phyloP scores from a whole-genome alignment of 164 flowering plant genomes.

The Liquidambar formosana region DNA sequence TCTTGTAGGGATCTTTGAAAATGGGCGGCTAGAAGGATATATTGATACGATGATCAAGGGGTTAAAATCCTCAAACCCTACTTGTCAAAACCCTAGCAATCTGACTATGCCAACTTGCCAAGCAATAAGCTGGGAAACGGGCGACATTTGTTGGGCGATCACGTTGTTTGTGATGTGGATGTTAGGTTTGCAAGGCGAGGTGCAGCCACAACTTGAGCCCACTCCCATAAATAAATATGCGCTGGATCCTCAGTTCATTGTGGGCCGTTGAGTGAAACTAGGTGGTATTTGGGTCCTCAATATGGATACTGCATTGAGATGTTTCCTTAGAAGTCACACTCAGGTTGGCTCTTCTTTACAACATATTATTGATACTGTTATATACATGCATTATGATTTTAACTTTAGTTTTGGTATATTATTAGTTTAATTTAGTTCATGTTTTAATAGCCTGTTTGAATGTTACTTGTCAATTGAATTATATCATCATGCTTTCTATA shows the following conservation, averaged over 20 bases:
- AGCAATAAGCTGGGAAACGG: slow-evolving; percentile 83
- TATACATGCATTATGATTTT: neutral
- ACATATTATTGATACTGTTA: neutral
- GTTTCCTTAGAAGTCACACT: slow-evolving; percentile 72
- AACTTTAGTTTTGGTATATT: too few species aligned
- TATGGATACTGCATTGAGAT: slow-evolving; percentile 77
- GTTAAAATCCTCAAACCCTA: slow-evolving; percentile 54
- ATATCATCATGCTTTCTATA: too few species aligned
- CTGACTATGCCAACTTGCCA: slow-evolving; percentile 41
- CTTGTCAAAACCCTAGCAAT: slow-evolving; percentile 27
- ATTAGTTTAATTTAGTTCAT: neutral
- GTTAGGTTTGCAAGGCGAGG: slow-evolving; percentile 74
- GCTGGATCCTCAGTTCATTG: slow-evolving; percentile 78
- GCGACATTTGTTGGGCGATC: slow-evolving; percentile 62
- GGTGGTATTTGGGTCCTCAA: slow-evolving; percentile 86
- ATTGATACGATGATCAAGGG: slow-evolving; percentile 55
- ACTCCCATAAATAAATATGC: slow-evolving; percentile 90
- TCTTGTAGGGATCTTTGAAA: too few species aligned
- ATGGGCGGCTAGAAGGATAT: too few species aligned
- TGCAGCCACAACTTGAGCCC: slow-evolving; percentile 93
- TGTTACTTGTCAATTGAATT: too few species aligned
- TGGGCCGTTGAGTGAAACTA: slow-evolving; percentile 84
- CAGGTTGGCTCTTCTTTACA: slow-evolving; percentile 46
- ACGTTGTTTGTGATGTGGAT: slow-evolving; percentile 65
- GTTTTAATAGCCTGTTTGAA: neutral